phyloP scores from a whole-genome alignment of 805 yeast species.

The Torulaspora franciscae region DNA sequence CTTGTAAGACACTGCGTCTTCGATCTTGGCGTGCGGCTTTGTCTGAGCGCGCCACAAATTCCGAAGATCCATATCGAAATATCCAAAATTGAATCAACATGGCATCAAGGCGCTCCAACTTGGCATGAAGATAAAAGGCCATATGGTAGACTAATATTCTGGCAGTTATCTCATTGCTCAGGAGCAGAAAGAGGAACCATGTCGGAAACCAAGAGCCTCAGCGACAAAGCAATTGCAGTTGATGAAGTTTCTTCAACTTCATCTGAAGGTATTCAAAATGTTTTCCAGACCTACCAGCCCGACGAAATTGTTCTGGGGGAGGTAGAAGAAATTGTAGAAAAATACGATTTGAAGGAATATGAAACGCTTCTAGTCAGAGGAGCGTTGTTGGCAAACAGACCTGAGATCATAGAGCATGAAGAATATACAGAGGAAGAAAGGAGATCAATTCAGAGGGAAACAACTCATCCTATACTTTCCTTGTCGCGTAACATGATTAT shows the following conservation, averaged over 20 bases:
- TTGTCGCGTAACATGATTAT: slow-evolving; percentile 48
- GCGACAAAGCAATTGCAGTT: slow-evolving; percentile 2
- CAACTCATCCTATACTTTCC: slow-evolving; percentile 44
- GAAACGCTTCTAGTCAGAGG: slow-evolving; percentile 45
- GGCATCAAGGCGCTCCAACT: too few relatives aligned
- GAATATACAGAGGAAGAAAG: slow-evolving; percentile 35
- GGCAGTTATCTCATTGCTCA: too few relatives aligned
- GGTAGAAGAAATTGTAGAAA: slow-evolving; percentile 13
- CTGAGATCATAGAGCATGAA: slow-evolving; percentile 40
- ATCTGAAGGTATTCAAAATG: slow-evolving; percentile 6
- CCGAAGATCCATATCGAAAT: too few relatives aligned
- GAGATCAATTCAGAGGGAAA: slow-evolving; percentile 41
- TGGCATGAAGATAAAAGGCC: background rate
- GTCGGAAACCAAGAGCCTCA: slow-evolving; percentile 4
- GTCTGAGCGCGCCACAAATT: slow-evolving; percentile 4
- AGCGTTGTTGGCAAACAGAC: slow-evolving; percentile 53
- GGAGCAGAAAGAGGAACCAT: background rate
- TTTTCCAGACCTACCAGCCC: slow-evolving; percentile 16
- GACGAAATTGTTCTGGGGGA: slow-evolving; percentile 15
- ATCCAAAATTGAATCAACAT: too few relatives aligned
- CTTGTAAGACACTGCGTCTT: background rate
- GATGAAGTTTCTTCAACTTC: slow-evolving; percentile 7
- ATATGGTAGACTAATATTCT: background rate
- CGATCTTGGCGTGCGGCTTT: background rate
- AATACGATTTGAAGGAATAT: slow-evolving; percentile 18